Evolutionary conservation across 257 asterid species (phyloP), one percentile per base, ranked within the genome.

Genomic region (Solanum medicagineum): DNA sequence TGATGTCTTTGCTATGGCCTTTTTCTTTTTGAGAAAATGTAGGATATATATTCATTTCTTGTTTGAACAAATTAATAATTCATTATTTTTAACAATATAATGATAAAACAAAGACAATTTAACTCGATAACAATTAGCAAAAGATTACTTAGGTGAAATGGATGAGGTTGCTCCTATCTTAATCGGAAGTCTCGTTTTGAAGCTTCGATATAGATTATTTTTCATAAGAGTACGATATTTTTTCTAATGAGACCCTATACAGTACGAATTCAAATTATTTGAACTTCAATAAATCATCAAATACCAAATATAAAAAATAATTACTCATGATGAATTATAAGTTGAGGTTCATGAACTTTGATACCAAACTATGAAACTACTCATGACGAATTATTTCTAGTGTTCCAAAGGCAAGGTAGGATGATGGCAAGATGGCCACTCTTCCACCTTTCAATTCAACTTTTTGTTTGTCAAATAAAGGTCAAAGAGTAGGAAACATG

Each of bases 281-380:
- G 0, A 0, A 0, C 7, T n/a, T 12, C n/a, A 59, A 59, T 59
- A 0, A 2, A 10, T 20, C 8, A 59, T 4, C 3, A 0, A 10
- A 59, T 0, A 59, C 10, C 1, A 1, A 59, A 59, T 20, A 59
- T 7, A 0, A 19, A 9, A 57, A 4, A 54, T 1, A 7, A 17
- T 68, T 26, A 13, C 0, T 26, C 44, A 16, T 1, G 15, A 16
- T 16, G 24, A 36, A 36, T 68, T 68, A 19, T 9, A 59, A 59
- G n/a, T 59, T 2, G 66, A 0, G 32, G 15, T 59, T n/a, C 8
- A 59, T n/a, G 66, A 5, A n/a, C 15, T 59, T 59, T n/a, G 32
- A n/a, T 59, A 59, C 66, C 29, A 59, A 32, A 32, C 36, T 32
- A 32, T 32, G 36, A 32, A 59, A 59, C 32, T 65, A 26, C 45